phyloP scores from a whole-genome alignment of 176 grass and related monocot species.

The Cenchrus americanus region DNA sequence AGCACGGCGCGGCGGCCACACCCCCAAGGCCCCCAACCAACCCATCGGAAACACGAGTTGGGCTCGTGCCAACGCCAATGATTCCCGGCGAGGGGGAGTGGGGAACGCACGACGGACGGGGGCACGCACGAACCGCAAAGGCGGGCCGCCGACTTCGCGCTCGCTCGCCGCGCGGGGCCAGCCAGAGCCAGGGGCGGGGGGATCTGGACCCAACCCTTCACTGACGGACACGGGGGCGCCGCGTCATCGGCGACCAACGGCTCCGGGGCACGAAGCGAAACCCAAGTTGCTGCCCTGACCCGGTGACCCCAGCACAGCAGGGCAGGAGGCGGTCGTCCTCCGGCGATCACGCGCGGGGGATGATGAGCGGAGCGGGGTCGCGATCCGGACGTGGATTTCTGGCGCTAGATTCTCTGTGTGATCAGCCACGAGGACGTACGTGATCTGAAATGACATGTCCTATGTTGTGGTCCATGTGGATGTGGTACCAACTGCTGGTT shows the following conservation, averaged over 20 bases:
- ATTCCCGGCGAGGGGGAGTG: constrained; percentile 27
- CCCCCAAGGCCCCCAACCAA: too few species aligned
- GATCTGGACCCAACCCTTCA: neutral
- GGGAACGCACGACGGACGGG: neutral
- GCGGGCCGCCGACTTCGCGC: constrained; percentile 26
- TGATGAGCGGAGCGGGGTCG: neutral
- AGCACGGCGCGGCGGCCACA: too few species aligned
- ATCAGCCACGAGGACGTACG: neutral
- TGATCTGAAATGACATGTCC: neutral
- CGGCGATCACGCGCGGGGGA: neutral
- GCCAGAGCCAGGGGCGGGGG: neutral
- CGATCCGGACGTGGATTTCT: neutral
- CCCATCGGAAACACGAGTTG: neutral
- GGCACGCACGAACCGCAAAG: neutral
- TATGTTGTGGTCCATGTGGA: constrained; percentile 26
- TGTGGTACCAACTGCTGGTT: neutral
- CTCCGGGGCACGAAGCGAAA: neutral
- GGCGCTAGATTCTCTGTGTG: neutral
- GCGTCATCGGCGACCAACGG: constrained; percentile 31
- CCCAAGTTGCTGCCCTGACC: neutral
- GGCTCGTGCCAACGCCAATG: neutral
- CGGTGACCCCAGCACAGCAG: neutral
- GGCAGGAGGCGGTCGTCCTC: too few species aligned
- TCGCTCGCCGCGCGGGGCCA: neutral
- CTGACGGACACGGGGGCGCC: constrained; percentile 32